phyloP scores from a whole-genome alignment of 768 basidiomycete species.

The Suillus bovinus region DNA sequence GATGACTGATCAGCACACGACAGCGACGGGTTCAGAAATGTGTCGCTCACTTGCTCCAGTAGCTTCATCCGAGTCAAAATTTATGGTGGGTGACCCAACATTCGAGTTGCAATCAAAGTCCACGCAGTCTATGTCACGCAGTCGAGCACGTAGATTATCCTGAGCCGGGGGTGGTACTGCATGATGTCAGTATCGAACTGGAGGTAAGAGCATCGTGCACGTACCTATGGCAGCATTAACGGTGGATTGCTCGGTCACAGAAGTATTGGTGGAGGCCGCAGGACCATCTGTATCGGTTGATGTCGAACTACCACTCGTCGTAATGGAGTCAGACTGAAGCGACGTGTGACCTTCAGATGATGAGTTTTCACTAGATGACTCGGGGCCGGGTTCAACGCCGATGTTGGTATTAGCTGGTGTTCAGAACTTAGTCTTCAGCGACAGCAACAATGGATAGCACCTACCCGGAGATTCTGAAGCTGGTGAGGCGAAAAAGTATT shows the following conservation, averaged over 20 bases:
- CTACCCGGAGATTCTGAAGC: neutral
- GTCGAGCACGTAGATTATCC: neutral
- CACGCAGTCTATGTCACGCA: neutral
- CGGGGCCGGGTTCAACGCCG: neutral
- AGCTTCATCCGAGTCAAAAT: neutral
- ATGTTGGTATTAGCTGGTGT: neutral
- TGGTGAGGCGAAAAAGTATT: neutral
- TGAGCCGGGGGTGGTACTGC: neutral
- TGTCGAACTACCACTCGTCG: neutral
- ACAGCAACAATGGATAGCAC: neutral
- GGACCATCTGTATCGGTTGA: neutral
- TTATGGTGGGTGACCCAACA: neutral
- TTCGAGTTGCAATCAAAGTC: neutral
- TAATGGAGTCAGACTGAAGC: neutral
- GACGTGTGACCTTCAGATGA: neutral
- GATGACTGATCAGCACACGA: neutral
- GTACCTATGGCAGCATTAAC: neutral
- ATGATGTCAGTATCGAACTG: neutral
- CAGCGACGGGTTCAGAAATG: neutral
- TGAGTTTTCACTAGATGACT: neutral
- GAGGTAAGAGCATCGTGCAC: neutral
- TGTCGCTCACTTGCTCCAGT: neutral
- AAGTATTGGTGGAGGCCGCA: neutral
- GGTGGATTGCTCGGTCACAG: neutral
- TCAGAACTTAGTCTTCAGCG: neutral